Percentiles rank a stretch among this genome's conserved stretches.
phyloP scores from a whole-genome alignment of 148 eudicot species.

The Cornus suecica region DNA sequence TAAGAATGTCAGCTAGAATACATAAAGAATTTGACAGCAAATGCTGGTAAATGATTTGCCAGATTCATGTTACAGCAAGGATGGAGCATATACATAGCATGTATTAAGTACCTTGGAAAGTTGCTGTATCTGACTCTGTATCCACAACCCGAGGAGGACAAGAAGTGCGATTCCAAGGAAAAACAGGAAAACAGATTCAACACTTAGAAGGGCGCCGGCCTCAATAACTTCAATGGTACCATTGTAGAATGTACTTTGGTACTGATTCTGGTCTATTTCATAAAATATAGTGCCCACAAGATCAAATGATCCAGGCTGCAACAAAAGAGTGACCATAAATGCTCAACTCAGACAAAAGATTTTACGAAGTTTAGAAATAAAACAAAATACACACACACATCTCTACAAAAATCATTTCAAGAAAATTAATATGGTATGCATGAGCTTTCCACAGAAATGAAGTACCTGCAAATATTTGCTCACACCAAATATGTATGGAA shows the following conservation, averaged over 20 bases:
- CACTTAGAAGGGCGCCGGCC: constrained; percentile 72
- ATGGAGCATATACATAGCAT: not conserved
- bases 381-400: not conserved
- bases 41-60: not conserved
- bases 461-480: constrained; percentile 90
- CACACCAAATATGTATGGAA: constrained; percentile 77
- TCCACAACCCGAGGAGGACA: constrained; percentile 66
- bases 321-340: constrained; percentile 6
- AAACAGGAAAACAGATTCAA: constrained; percentile 85
- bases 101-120: constrained; percentile 59
- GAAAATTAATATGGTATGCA: not conserved
- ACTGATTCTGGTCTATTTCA: constrained; percentile 72
- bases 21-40: not conserved
- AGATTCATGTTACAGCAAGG: not conserved
- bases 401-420: not conserved
- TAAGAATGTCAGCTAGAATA: not conserved
- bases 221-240: constrained; percentile 90
- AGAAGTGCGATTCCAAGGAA: constrained; percentile 65
- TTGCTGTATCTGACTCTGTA: constrained; percentile 61
- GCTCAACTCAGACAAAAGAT: not conserved
- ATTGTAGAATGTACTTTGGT: constrained; percentile 85
- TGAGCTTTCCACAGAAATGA: not conserved
- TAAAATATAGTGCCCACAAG: constrained; percentile 78
- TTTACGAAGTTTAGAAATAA: not conserved
- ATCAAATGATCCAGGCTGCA: constrained; percentile 91